A percentile compares a stretch with the other conserved stretches of the same genome.
Conservation (phyloP, 108 stramenopile genomes). For the Cyclotella sp. region DNA sequence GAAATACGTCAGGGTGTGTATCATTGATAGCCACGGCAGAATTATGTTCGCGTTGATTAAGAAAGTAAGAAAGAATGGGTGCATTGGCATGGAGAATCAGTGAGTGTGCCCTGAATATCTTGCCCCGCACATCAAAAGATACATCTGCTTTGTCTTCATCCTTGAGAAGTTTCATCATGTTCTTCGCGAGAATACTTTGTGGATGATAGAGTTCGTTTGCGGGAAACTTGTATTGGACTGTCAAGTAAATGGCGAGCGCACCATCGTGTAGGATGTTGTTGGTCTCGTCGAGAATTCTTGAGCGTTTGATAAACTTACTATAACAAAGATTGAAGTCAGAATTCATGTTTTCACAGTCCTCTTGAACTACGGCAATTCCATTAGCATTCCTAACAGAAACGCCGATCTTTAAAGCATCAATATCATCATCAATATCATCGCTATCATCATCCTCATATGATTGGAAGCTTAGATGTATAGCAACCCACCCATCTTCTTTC, state of each 20-base stretch:
- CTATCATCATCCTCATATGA: too few species aligned
- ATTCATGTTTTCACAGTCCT: not conserved
- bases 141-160: constrained; percentile 17
- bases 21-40: constrained; percentile 6
- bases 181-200: not conserved
- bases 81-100: constrained; percentile 23
- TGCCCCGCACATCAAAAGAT: constrained; percentile 12
- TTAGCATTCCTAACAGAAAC: not conserved
- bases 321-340: too few species aligned
- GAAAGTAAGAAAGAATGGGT: not conserved
- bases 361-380: not conserved
- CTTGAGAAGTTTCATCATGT: constrained; percentile 8
- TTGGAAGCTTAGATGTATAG: too few species aligned
- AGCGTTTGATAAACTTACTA: not conserved
- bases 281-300: constrained; percentile 3
- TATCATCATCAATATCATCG: too few species aligned
- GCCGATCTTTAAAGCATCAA: too few species aligned
- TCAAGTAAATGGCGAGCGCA: constrained; percentile 8
- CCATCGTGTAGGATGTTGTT: constrained; percentile 4
- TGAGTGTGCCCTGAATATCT: constrained; percentile 14
- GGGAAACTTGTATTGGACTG: not conserved
- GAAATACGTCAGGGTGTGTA: constrained; percentile 26
- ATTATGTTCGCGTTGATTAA: not conserved
- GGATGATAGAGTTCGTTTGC: not conserved
- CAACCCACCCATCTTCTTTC: too few species aligned